Conservation (phyloP, 2,329 filamentous ascomycete species). For the Epichloe brachyelytri region DNA sequence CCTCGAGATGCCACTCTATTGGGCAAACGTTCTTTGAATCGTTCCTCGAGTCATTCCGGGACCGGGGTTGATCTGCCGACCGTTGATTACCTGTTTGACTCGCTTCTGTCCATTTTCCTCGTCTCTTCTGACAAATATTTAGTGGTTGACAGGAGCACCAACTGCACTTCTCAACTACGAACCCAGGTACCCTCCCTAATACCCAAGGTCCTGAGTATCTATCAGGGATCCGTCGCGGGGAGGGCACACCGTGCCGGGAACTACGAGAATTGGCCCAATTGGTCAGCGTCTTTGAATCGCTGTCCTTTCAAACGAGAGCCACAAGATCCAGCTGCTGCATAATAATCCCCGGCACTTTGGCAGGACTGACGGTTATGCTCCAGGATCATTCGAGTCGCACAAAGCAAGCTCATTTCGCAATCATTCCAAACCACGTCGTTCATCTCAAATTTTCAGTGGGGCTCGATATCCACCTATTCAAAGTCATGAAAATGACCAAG, state of each 20-base stretch:
- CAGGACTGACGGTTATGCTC: not conserved
- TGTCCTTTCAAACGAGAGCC: not conserved
- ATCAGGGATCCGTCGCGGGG: not conserved
- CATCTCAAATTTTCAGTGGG: not conserved
- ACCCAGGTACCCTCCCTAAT: not conserved
- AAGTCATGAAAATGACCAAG: not conserved
- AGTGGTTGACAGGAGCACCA: not conserved
- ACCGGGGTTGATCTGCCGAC: not conserved
- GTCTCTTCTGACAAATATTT: not conserved
- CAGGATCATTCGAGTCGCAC: not conserved
- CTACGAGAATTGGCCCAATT: slow-evolving; percentile 1
- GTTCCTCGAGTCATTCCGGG: not conserved
- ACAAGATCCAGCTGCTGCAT: slow-evolving; percentile 1
- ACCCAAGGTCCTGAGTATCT: not conserved
- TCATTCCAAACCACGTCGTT: not conserved
- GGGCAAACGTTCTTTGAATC: too few species aligned
- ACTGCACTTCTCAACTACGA: not conserved
- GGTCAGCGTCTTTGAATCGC: not conserved
- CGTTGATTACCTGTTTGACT: not conserved
- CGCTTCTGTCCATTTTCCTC: not conserved
- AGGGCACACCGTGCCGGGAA: not conserved
- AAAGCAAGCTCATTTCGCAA: not conserved
- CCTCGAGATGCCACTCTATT: too few species aligned
- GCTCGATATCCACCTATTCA: not conserved
- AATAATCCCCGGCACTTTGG: not conserved